Percentiles rank a stretch among this genome's conserved stretches.
These are phyloP conservation scores for Hyphopichia homilentoma DNA, from an alignment of 805 yeast species.

Conservation along the genomic window DNA sequence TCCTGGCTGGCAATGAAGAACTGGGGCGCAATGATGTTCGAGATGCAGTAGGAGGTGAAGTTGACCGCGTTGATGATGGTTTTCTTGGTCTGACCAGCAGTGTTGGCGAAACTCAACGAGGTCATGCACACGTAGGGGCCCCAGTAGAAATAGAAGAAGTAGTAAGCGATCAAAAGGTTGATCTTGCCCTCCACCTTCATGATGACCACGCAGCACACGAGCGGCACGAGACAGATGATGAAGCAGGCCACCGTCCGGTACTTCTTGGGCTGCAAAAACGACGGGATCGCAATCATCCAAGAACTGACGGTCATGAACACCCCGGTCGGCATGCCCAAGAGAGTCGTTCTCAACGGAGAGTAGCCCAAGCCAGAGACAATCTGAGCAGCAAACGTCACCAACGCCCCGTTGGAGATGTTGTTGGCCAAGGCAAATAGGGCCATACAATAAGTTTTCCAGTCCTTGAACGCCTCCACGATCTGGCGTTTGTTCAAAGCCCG, in stretches of 20 bases:
- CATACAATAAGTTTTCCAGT: constrained; percentile 19
- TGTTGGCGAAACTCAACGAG: not conserved
- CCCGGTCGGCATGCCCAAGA: constrained; percentile 7
- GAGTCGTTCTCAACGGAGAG: constrained; percentile 3
- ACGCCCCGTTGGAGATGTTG: constrained; percentile 27
- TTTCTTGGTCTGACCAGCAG: constrained; percentile 1
- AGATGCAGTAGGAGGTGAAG: constrained; percentile 8
- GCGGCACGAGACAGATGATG: constrained; percentile 19
- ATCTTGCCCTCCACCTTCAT: constrained; percentile 3
- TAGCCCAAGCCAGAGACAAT: constrained; percentile 6
- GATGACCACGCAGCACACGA: constrained; percentile 5
- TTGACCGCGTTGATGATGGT: constrained; percentile 5
- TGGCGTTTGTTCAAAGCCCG: constrained; percentile 20
- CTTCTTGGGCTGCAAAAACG: not conserved
- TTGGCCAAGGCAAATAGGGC: constrained; percentile 10
- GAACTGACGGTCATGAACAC: constrained; percentile 1
- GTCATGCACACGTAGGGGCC: not conserved
- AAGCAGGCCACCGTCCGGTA: constrained; percentile 3
- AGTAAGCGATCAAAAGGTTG: constrained; percentile 2
- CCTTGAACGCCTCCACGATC: constrained; percentile 16
- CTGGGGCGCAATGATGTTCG: constrained; percentile 10
- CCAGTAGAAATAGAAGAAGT: not conserved
- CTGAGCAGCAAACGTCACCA: constrained; percentile 8
- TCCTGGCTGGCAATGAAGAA: constrained; percentile 6
- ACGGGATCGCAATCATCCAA: not conserved